Base-by-base conservation (phyloP, 257 asterid species). In the Echites panduratus region DNA sequence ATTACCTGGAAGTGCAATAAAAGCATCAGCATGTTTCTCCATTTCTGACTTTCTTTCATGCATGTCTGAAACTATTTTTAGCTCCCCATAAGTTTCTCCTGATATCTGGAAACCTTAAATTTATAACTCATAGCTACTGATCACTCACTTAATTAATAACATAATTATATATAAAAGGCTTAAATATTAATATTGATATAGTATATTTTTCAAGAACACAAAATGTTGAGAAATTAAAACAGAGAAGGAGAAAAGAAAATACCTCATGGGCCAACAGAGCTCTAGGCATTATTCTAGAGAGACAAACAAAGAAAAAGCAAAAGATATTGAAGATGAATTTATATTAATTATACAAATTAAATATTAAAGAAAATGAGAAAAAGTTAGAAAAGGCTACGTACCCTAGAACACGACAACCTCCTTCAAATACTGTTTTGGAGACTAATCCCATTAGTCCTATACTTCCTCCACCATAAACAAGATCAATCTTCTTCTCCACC, bases 391-490 rank as follows among this genome's bases (percentile, higher is more conserved):
- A n/a, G n/a, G n/a, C n/a, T n/a, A 2, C 64, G 64, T 84, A 88
- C 96, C 96, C 96, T n/a, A 89, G 75, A 76, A 89, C 96, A 79
- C 84, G 88, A 65, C 90, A 83, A 54, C 96, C 93, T 52, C 96
- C 96, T 68, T 82, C 76, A 77, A 81, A 80, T 17, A 82, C 94
- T 74, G 90, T 81, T 76, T 72, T 79, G 29, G 94, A 81, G 11
- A 88, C 83, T 68, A 88, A 79, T 3, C 94, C 94, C 94, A 88
- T 88, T 67, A 88, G 75, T 16, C 94, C 94, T 41, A 84, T 54
- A 69, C 88, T 86, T 50, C 88, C 94, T 72, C 94, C 94, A 22
- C 94, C 91, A 81, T 88, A 88, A 52, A 88, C 94, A 20, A 88
- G 87, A 80, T 84, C 89, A 81, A 86, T 83, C 76, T 86, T 86